Evolutionary conservation across 768 basidiomycete species (phyloP).

Genomic region (Coprinopsis strossmayeri): DNA sequence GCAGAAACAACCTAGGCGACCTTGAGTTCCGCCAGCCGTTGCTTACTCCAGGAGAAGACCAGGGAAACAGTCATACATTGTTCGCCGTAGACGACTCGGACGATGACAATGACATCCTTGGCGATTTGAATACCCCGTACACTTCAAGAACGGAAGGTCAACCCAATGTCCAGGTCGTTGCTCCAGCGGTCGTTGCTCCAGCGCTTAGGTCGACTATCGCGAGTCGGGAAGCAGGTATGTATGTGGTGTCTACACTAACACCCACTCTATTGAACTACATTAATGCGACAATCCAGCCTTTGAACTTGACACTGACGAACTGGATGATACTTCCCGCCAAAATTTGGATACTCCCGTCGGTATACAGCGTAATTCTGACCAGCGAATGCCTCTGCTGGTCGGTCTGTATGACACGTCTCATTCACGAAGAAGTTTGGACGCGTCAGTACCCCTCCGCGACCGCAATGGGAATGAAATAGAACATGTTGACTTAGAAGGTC

Average conservation of each 20-base stretch:
- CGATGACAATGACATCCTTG: constrained; percentile 23
- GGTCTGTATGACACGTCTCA: constrained; percentile 68
- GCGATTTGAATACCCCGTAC: constrained; percentile 34
- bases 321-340: constrained; percentile 45
- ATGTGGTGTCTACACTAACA: constrained; percentile 15
- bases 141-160: constrained; percentile 45
- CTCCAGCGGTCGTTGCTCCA: constrained; percentile 62
- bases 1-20: constrained; percentile 19
- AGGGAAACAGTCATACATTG: constrained; percentile 26
- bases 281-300: constrained; percentile 45
- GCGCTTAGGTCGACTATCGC: constrained; percentile 64
- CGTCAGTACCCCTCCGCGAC: constrained; percentile 40
- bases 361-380: constrained; percentile 36
- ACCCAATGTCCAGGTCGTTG: constrained; percentile 9
- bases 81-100: constrained; percentile 58
- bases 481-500: constrained; percentile 65
- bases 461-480: constrained; percentile 26
- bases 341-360: constrained; percentile 22
- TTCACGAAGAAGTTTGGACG: constrained; percentile 50
- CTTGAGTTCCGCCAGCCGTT: constrained; percentile 53
- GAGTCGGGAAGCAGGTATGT: constrained; percentile 80
- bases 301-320: constrained; percentile 78
- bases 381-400: constrained; percentile 69
- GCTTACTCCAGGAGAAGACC: constrained; percentile 37
- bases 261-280: background rate